Percentiles rank a stretch among this genome's conserved stretches.
phyloP scores from a whole-genome alignment of 805 yeast species.

The Pichia californica region DNA sequence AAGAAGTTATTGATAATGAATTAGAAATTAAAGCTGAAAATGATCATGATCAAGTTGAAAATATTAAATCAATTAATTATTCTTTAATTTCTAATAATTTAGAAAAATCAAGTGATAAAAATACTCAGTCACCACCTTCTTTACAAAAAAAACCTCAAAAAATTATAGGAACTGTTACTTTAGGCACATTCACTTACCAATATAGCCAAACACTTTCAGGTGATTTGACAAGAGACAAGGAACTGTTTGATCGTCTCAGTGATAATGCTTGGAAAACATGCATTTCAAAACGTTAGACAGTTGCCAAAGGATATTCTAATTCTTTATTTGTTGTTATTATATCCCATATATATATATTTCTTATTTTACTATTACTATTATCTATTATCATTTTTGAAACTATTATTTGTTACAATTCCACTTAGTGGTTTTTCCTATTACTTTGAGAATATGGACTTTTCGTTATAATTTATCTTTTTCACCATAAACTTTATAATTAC shows the following conservation, averaged over 20 bases:
- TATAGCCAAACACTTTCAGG: constrained; percentile 14
- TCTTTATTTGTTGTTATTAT: too few species aligned
- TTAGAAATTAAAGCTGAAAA: neutral
- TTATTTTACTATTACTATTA: too few species aligned
- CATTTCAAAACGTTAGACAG: constrained; percentile 1
- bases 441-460: too few species aligned
- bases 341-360: too few species aligned
- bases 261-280: constrained; percentile 19
- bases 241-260: constrained; percentile 18
- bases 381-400: too few species aligned
- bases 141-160: constrained; percentile 4
- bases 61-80: too few species aligned
- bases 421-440: too few species aligned
- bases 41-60: neutral
- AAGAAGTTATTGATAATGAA: neutral
- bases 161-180: constrained; percentile 16
- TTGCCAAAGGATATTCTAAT: too few species aligned
- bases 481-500: too few species aligned
- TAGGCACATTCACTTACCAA: constrained; percentile 18
- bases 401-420: too few species aligned
- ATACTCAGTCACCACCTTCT: neutral
- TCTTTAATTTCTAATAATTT: too few species aligned
- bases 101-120: neutral
- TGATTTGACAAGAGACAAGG: constrained; percentile 11
- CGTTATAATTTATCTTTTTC: too few species aligned